Conservation (phyloP, 306 rosid genomes). For the Ziziphus jujuba region DNA sequence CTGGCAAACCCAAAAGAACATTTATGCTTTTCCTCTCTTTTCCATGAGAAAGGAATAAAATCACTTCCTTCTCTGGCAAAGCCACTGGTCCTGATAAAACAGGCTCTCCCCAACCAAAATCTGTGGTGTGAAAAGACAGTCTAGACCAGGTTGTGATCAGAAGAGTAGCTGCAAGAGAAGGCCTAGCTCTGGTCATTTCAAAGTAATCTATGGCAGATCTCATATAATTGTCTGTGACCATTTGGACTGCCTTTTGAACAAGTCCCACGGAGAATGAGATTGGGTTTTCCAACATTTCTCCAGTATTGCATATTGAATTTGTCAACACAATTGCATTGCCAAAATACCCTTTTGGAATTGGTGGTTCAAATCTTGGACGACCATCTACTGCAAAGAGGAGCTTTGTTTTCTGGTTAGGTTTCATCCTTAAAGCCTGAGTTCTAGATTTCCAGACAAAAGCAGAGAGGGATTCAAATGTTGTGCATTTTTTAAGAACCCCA, state of each 20-base stretch:
- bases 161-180: conserved; percentile 65
- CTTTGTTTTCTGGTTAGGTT: conserved; percentile 63
- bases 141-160: conserved; percentile 80
- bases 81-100: conserved; percentile 69
- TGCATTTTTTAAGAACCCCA: conserved; percentile 53
- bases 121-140: conserved; percentile 58
- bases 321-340: conserved; percentile 83
- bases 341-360: conserved; percentile 61
- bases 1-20: conserved; percentile 78
- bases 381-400: conserved; percentile 85
- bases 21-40: conserved; percentile 50
- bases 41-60: conserved; percentile 60
- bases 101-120: conserved; percentile 90
- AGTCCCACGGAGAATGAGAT: conserved; percentile 51
- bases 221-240: conserved; percentile 63
- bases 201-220: conserved; percentile 81
- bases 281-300: conserved; percentile 53
- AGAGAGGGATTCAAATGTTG: conserved; percentile 67
- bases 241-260: conserved; percentile 51
- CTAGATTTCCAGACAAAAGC: conserved; percentile 86
- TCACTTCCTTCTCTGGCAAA: conserved; percentile 68
- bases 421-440: conserved; percentile 59
- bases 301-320: conserved; percentile 48
- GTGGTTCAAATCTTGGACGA: conserved; percentile 60
- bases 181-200: conserved; percentile 71